phyloP scores from a whole-genome alignment of 441 rosid species.

The Populus tomentosa region DNA sequence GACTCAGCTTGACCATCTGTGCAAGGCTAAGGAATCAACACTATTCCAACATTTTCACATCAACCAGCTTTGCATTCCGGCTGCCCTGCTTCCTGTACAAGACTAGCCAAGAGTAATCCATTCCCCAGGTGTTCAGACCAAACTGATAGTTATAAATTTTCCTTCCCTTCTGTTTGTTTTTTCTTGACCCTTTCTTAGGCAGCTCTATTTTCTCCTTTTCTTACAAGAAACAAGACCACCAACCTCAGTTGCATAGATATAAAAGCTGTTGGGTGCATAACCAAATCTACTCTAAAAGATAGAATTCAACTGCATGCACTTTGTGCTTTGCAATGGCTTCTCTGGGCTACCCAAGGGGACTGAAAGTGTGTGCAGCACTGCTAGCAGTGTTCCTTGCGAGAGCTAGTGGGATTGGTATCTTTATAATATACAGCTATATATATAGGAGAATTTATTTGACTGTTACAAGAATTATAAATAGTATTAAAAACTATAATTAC shows the following conservation, averaged over 20 bases:
- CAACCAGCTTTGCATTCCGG: no score
- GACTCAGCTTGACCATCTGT: no score
- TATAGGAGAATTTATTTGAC: no score
- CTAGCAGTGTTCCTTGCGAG: conserved; percentile 1
- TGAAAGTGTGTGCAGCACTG: conserved; percentile 2
- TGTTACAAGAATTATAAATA: no score
- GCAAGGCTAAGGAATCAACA: no score
- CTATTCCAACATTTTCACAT: no score
- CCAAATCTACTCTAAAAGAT: neutral
- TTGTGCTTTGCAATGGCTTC: conserved; percentile 15
- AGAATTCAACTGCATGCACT: neutral
- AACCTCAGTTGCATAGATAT: neutral
- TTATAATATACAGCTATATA: neutral
- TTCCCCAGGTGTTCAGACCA: no score
- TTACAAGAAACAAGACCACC: neutral
- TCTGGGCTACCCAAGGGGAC: conserved; percentile 1
- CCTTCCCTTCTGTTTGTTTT: neutral
- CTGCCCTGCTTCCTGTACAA: no score
- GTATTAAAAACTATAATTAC: no score
- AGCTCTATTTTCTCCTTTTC: neutral
- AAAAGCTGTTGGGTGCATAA: neutral
- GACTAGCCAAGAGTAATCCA: no score
- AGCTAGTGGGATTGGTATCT: conserved; percentile 28
- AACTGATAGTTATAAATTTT: neutral
- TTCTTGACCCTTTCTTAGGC: neutral